A percentile compares a stretch with the other conserved stretches of the same genome.
Conservation (phyloP, 306 rosid species). For the Carpinus fangiana region DNA sequence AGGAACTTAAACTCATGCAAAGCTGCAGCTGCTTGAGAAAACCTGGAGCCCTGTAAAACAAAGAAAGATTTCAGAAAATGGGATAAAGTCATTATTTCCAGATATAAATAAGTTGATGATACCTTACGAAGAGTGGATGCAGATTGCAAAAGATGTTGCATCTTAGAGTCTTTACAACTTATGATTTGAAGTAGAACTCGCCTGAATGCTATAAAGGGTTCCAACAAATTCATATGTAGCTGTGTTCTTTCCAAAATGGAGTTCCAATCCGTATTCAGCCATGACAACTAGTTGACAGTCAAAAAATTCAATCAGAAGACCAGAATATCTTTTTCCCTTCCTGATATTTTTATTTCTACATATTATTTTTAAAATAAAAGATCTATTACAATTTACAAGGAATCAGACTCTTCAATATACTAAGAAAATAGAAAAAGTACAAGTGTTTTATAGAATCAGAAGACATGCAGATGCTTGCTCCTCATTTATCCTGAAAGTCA, state of each 20-base stretch:
- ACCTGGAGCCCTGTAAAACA: constrained; percentile 76
- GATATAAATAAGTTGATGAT: constrained; percentile 16
- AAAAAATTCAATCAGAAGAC: constrained; percentile 16
- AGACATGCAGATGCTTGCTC: background rate
- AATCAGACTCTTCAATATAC: constrained; percentile 17
- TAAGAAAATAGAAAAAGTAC: background rate
- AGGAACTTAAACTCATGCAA: constrained; percentile 86
- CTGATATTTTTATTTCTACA: background rate
- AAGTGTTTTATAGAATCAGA: constrained; percentile 8
- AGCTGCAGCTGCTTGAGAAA: constrained; percentile 90
- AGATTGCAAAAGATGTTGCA: constrained; percentile 84
- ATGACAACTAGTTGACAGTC: constrained; percentile 56
- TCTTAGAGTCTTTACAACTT: constrained; percentile 57
- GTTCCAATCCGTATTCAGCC: constrained; percentile 71
- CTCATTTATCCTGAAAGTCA: background rate
- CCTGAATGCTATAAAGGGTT: constrained; percentile 90
- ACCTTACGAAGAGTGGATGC: constrained; percentile 91
- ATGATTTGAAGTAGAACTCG: constrained; percentile 81
- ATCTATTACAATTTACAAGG: constrained; percentile 15
- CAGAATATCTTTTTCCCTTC: background rate
- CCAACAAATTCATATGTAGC: constrained; percentile 83
- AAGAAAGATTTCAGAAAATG: constrained; percentile 28
- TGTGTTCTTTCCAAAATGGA: constrained; percentile 72
- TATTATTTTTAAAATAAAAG: background rate
- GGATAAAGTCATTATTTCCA: constrained; percentile 16